Evolutionary conservation across 345 rosid species (phyloP).

Genomic region (Corchorus capsularis): DNA sequence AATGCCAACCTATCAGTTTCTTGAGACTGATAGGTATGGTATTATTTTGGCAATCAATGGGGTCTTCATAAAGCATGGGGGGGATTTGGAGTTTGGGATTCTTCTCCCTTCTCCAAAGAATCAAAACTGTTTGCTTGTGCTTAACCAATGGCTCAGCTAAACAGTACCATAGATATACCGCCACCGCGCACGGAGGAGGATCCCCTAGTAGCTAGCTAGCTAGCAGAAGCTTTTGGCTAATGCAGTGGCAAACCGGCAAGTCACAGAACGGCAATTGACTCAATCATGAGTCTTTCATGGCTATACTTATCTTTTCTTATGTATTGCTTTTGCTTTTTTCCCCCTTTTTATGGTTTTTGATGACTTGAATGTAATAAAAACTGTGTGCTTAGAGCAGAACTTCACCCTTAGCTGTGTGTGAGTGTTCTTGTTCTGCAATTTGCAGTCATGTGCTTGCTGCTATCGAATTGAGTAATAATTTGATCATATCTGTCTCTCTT

Average conservation of each 20-base stretch:
- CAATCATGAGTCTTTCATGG: slow-evolving; percentile 34
- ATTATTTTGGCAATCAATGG: slow-evolving; percentile 36
- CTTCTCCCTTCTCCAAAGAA: slow-evolving; percentile 28
- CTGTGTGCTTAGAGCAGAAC: slow-evolving; percentile 14
- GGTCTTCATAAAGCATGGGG: slow-evolving; percentile 35
- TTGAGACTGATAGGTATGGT: slow-evolving; percentile 37
- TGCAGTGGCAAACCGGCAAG: slow-evolving; percentile 68
- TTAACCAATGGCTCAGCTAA: slow-evolving; percentile 24
- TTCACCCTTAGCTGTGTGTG: slow-evolving; percentile 2
- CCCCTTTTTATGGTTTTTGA: slow-evolving; percentile 11
- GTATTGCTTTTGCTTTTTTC: neutral
- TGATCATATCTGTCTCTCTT: slow-evolving; percentile 16
- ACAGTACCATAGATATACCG: neutral
- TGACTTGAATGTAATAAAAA: slow-evolving; percentile 21
- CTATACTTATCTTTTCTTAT: slow-evolving; percentile 21
- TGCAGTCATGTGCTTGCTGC: slow-evolving; percentile 20
- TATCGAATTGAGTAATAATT: neutral
- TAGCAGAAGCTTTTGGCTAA: slow-evolving; percentile 32
- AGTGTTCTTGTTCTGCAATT: slow-evolving; percentile 14
- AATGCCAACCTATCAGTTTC: slow-evolving; percentile 35
- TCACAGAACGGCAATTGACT: slow-evolving; percentile 67
- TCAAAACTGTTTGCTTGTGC: slow-evolving; percentile 47
- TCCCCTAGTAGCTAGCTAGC: neutral
- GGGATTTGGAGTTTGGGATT: slow-evolving; percentile 26
- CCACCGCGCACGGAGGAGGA: neutral